phyloP scores from a whole-genome alignment of 352 stramenopile genomes.

The Pythium utonaiense region DNA sequence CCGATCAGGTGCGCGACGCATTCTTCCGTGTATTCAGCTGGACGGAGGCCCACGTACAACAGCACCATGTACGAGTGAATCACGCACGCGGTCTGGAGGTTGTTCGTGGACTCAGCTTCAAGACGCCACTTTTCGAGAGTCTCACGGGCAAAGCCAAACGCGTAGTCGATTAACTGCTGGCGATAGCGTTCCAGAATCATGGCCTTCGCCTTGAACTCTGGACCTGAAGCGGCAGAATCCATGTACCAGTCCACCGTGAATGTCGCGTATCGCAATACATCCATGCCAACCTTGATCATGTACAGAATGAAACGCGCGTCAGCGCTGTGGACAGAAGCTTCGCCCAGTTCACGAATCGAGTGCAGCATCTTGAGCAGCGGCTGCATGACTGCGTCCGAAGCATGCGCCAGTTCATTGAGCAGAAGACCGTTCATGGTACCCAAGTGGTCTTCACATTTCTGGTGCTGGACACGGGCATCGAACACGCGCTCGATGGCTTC shows the following conservation, averaged over 20 bases:
- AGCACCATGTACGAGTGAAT: conserved; percentile 80
- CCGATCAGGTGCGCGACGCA: conserved; percentile 72
- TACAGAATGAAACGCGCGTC: conserved; percentile 86
- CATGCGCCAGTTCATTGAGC: conserved; percentile 97
- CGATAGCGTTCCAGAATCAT: conserved; percentile 50
- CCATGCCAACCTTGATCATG: conserved; percentile 82
- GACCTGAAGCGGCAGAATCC: conserved; percentile 13
- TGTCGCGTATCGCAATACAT: conserved; percentile 75
- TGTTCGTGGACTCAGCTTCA: conserved; percentile 69
- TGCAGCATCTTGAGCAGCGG: conserved; percentile 82
- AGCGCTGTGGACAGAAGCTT: conserved; percentile 78
- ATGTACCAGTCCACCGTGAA: conserved; percentile 57
- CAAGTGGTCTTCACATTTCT: conserved; percentile 87
- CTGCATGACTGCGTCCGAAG: conserved; percentile 82
- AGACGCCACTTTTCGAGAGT: conserved; percentile 77
- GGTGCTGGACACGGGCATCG: conserved; percentile 67
- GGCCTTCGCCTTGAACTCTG: conserved; percentile 31
- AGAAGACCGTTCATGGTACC: conserved; percentile 96
- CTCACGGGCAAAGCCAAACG: conserved; percentile 62
- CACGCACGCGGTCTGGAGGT: conserved; percentile 79
- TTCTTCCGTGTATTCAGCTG: conserved; percentile 63
- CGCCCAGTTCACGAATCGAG: conserved; percentile 73
- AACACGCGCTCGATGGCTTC: conserved; percentile 73
- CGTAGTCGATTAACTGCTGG: conserved; percentile 48
- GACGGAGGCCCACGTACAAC: conserved; percentile 65